A percentile compares a stretch with the other conserved stretches of the same genome.
phyloP scores from a whole-genome alignment of 2,329 filamentous ascomycete genomes.

The Nothophaeocryptopus gaeumannii region DNA sequence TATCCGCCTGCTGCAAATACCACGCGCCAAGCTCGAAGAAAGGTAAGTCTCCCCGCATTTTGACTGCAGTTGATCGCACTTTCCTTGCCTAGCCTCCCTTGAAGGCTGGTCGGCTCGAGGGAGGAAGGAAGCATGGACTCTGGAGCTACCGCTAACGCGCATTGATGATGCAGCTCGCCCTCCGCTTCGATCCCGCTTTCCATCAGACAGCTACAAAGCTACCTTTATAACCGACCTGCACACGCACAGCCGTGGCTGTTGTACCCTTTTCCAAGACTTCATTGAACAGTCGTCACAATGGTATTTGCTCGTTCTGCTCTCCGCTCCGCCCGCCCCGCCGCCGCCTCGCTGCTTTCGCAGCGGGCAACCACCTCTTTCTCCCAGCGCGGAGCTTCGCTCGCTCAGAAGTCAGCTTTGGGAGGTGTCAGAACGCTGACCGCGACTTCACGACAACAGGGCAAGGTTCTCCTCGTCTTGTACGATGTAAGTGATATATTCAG shows the following conservation, averaged over 20 bases:
- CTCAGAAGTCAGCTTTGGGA: conserved; percentile 42
- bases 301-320: conserved; percentile 63
- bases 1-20: too few species aligned
- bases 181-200: conserved; percentile 7
- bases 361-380: conserved; percentile 40
- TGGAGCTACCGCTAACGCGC: conserved; percentile 5
- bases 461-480: conserved; percentile 91
- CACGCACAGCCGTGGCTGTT: not conserved
- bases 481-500: conserved; percentile 59
- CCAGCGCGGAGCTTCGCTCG: conserved; percentile 41
- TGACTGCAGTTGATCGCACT: conserved; percentile 7
- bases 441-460: conserved; percentile 74
- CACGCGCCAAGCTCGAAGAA: not conserved
- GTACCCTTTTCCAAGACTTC: not conserved
- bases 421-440: conserved; percentile 62
- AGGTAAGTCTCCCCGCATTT: conserved; percentile 13
- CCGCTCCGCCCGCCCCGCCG: conserved; percentile 56
- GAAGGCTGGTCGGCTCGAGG: conserved; percentile 10
- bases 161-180: conserved; percentile 12
- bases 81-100: not conserved
- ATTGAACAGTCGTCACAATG: conserved; percentile 41
- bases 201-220: conserved; percentile 7
- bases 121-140: not conserved
- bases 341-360: conserved; percentile 46
- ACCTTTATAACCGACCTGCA: conserved; percentile 3